Evolutionary conservation across 257 asterid species (phyloP), one percentile per base, ranked within the genome.

Genomic region (Solanum raphanifolium): DNA sequence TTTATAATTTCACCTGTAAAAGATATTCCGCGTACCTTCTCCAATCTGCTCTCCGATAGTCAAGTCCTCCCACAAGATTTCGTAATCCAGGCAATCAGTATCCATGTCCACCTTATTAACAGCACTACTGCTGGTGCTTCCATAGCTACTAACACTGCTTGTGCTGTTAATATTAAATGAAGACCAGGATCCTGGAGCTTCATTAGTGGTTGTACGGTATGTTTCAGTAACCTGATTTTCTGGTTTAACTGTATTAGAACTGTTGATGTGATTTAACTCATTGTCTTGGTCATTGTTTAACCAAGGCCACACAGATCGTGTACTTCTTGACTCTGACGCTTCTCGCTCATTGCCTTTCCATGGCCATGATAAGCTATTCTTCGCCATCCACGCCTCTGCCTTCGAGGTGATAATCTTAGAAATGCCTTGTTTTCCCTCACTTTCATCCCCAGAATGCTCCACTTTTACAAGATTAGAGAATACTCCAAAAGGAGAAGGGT

Each of bases 61-160:
- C 92, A 97, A 90, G 90, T 97, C 99, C 93, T 97, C 99, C 99
- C 99, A 97, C 88, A 92, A 92, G 86, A 97, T 95, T 88, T 94
- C 98, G 83, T 91, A 95, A 90, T 97, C 98, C 92, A 95, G 88
- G 90, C 94, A 89, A 85, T 97, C 99, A 6, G 91, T 86, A 87
- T 95, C 98, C 65, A 89, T 85, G 89, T 97, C 98, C 85, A 88
- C 93, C 92, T 93, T 95, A 91, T 93, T 93, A 90, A 93, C 90
- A 87, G 94, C 94, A 91, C 94, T 88, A 89, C 98, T 95, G 85
- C 94, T 91, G 5, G 95, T 94, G 88, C 99, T 97, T 84, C 98
- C 97, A 62, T 92, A 91, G 90, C 98, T 96, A 91, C 98, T 94
- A 34, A 92, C 97, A 91, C 98, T 95, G 90, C 99, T 95, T 66